Conservation (phyloP, 129 eudicot species). For the Smallanthus sonchifolius region DNA sequence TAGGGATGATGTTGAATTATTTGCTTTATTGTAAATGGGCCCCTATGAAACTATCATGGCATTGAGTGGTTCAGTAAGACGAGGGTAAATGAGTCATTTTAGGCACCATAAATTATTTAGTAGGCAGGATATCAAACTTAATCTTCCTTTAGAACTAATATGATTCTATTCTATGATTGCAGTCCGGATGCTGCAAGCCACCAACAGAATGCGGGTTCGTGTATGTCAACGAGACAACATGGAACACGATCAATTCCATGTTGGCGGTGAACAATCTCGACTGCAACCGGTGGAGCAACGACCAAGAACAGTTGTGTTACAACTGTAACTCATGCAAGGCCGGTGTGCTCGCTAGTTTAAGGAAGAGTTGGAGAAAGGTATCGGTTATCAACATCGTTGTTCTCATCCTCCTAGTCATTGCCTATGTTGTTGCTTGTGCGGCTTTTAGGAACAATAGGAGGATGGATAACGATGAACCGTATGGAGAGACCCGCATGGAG, state of each 20-base stretch:
- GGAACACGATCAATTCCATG: constrained; percentile 34
- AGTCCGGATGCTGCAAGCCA: constrained; percentile 99
- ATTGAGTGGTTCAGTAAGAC: not conserved
- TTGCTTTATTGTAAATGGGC: constrained; percentile 12
- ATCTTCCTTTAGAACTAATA: not conserved
- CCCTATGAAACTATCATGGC: constrained; percentile 10
- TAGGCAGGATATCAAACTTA: too few relatives aligned
- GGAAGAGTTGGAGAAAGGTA: constrained; percentile 91
- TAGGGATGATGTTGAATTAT: constrained; percentile 12
- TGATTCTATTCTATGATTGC: constrained; percentile 2
- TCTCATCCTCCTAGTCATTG: constrained; percentile 66
- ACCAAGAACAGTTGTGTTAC: constrained; percentile 71
- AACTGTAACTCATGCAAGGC: constrained; percentile 87
- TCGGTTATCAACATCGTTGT: constrained; percentile 79
- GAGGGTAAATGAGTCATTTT: not conserved
- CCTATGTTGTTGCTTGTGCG: constrained; percentile 68
- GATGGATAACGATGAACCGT: constrained; percentile 83
- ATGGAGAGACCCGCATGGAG: constrained; percentile 88
- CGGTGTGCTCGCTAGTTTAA: constrained; percentile 75
- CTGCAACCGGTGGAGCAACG: constrained; percentile 71
- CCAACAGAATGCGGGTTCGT: constrained; percentile 71
- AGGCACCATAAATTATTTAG: not conserved
- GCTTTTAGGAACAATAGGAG: constrained; percentile 84
- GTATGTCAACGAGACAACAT: constrained; percentile 65
- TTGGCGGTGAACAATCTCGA: constrained; percentile 35